Conservation (phyloP, 2,329 filamentous ascomycete species). For the Beauveria rudraprayagi region DNA sequence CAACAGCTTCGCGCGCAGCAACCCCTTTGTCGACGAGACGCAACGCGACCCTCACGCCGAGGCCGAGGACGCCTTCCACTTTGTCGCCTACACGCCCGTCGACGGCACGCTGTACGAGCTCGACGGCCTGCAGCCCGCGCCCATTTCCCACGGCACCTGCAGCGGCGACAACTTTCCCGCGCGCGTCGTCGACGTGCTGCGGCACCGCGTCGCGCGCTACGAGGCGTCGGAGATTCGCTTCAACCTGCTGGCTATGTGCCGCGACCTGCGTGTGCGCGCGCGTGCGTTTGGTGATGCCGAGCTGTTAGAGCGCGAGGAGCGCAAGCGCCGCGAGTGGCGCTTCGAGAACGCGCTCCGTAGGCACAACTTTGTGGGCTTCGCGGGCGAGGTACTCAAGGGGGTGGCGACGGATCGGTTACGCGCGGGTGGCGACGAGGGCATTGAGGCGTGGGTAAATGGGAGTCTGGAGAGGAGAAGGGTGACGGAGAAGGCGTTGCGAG, state of each 20-base stretch:
- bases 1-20: constrained; percentile 83
- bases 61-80: constrained; percentile 91
- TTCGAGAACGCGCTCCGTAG: constrained; percentile 90
- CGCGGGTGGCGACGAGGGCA: constrained; percentile 55
- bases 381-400: constrained; percentile 80
- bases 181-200: constrained; percentile 79
- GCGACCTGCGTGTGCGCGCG: constrained; percentile 70
- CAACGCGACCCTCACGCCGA: constrained; percentile 53
- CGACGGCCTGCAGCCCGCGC: constrained; percentile 86
- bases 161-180: constrained; percentile 62
- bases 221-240: constrained; percentile 84
- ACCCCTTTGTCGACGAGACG: constrained; percentile 90
- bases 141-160: constrained; percentile 80
- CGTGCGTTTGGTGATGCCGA: constrained; percentile 77
- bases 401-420: constrained; percentile 69
- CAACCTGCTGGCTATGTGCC: constrained; percentile 88
- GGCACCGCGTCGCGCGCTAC: constrained; percentile 76
- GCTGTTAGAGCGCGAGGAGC: constrained; percentile 67
- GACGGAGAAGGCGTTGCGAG: constrained; percentile 26
- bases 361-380: constrained; percentile 96
- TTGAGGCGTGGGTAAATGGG: constrained; percentile 65
- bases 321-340: constrained; percentile 77
- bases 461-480: constrained; percentile 48
- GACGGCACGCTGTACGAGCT: constrained; percentile 82
- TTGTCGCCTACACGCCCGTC: constrained; percentile 86